Base-by-base conservation (phyloP, 306 rosid genomes). In the Albizia julibrissin region DNA sequence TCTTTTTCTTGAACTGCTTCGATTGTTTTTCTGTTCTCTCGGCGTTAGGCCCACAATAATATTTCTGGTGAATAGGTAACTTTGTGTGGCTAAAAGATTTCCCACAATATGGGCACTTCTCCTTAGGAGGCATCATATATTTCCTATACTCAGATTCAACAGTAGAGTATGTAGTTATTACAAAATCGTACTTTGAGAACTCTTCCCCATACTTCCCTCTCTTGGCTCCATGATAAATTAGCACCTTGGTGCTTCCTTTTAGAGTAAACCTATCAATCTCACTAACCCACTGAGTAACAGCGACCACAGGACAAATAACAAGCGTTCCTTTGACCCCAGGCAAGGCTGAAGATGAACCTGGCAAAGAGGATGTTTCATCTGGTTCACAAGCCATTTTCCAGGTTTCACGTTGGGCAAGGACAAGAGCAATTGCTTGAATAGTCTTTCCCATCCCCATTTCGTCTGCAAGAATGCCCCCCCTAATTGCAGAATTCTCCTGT, bases 381-480 rank as follows among this genome's bases (percentile, higher is more conserved):
- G 80, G 80, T 83, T 87, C 96, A 83, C 74, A 19, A 66, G 31
- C 50, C 80, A 59, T 71, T 44, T 31, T 70, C 29, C 13, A 37
- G 14, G 87, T 31, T 22, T 89, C 93, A 31, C 90, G 94, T 82
- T 89, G 89, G 40, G 97, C 92, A 79, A 95, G 97, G 79, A 95
- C 99, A 64, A 95, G 97, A 12, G 99, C 88, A 84, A 95, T 95
- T 19, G 99, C 98, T 92, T 95, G 98, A 76, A 93, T 80, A 74
- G 99, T 95, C 83, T 95, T 95, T 78, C 99, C 98, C 99, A 95
- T 95, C 66, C 98, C 98, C 98, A 95, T 95, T 85, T 95, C 99
- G 81, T 95, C 99, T 11, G 99, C 99, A 71, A 95, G 99, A 74
- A 95, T 95, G 64, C 99, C 98, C 56, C 99, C 99, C 85, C 82